A percentile compares a stretch with the other conserved stretches of the same genome.
These are phyloP conservation scores for Macadamia tetraphylla DNA, from an alignment of 164 flowering plant genomes.

Conservation along the genomic window DNA sequence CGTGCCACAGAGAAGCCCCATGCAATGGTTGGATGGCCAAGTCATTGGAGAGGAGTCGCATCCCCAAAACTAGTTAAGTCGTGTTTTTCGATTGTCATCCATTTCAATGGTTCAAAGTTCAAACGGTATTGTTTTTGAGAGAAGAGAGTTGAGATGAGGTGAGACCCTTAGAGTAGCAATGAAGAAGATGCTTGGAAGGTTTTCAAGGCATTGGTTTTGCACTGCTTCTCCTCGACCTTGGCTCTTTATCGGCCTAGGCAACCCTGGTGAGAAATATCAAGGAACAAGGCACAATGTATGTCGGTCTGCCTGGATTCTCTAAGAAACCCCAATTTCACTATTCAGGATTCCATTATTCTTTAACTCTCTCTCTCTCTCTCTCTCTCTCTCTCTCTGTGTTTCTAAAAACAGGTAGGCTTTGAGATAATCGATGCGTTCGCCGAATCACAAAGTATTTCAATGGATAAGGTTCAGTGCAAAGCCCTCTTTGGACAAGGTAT, in stretches of 20 bases:
- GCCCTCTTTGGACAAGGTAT: constrained; percentile 82
- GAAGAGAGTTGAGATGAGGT: too few species aligned
- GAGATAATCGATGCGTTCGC: constrained; percentile 88
- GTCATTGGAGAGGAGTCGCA: too few species aligned
- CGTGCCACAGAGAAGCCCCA: too few species aligned
- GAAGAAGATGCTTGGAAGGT: constrained; percentile 26
- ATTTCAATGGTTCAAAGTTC: too few species aligned
- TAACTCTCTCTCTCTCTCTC: too few species aligned
- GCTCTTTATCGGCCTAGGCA: constrained; percentile 93
- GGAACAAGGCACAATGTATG: constrained; percentile 88
- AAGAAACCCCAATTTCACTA: background rate
- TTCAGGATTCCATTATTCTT: background rate
- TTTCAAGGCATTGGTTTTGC: constrained; percentile 40
- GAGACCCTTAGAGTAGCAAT: too few species aligned
- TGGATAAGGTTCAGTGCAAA: constrained; percentile 66
- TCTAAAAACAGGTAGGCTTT: constrained; percentile 65
- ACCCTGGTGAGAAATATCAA: constrained; percentile 82
- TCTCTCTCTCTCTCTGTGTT: background rate
- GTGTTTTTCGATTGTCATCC: too few species aligned
- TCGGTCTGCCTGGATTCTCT: too few species aligned
- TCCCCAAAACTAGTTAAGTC: too few species aligned
- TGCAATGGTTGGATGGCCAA: too few species aligned
- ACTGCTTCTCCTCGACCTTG: constrained; percentile 53
- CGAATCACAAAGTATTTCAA: constrained; percentile 54
- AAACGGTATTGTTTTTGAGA: too few species aligned